Evolutionary conservation across 257 asterid genomes (phyloP), one percentile per base, ranked within the genome.

Genomic region (Plantago ovata): DNA sequence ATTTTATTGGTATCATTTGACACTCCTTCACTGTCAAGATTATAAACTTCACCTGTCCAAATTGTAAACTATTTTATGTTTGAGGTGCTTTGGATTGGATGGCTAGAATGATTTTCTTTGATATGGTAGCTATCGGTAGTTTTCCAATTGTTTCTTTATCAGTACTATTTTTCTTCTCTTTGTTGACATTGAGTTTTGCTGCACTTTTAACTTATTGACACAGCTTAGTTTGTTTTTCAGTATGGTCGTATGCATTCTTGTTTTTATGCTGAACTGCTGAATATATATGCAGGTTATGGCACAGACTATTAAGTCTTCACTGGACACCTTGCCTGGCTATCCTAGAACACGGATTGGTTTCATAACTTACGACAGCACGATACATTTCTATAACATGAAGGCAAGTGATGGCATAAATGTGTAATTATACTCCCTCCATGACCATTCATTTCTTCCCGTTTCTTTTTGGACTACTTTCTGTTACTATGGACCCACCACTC

Each of bases 381-480:
- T 93, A 58, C 99, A 93, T 77, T 89, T 89, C 74, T 93, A 93
- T 56, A 87, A 89, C 74, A 78, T 93, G 94, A 93, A 93, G 97
- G 99, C 74, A 74, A 75, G 74, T 49, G 50, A 42, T 64, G 23
- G 28, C 19, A 38, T 52, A 38, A 38, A 54, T 65, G 47, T 48
- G 67, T 63, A 46, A 49, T 60, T 70, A n/a, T n/a, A n/a, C n/a
- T n/a, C n/a, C n/a, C n/a, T n/a, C n/a, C n/a, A n/a, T n/a, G n/a
- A n/a, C n/a, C n/a, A n/a, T n/a, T n/a, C n/a, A n/a, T n/a, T n/a
- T n/a, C n/a, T n/a, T n/a, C n/a, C n/a, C n/a, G n/a, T n/a, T n/a
- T n/a, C n/a, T n/a, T n/a, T n/a, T n/a, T n/a, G n/a, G n/a, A n/a
- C n/a, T n/a, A n/a, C n/a, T n/a, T n/a, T n/a, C n/a, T n/a, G n/a